Conservation (phyloP, 2,329 filamentous ascomycete genomes). For the Phialophora chinensis region DNA sequence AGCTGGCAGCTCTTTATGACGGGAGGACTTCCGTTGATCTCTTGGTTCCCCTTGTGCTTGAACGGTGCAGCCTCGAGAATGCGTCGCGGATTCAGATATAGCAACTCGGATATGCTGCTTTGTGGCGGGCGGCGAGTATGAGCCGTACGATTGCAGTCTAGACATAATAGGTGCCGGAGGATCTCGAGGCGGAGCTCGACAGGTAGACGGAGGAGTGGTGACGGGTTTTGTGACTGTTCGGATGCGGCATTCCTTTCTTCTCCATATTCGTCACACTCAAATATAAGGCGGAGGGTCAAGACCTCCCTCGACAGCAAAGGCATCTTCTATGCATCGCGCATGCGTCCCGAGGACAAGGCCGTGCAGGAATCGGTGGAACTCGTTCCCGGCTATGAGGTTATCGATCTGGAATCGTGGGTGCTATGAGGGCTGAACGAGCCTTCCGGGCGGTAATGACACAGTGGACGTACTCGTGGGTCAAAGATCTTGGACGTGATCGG, state of each 20-base stretch:
- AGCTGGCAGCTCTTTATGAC: conserved; percentile 28
- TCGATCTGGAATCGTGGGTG: background rate
- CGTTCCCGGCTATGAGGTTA: background rate
- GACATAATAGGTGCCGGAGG: conserved; percentile 32
- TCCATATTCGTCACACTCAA: conserved; percentile 30
- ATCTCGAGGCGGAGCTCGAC: conserved; percentile 34
- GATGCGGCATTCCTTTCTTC: conserved; percentile 17
- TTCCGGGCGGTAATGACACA: background rate
- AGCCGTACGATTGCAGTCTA: conserved; percentile 31
- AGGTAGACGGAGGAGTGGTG: conserved; percentile 28
- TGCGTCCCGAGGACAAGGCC: conserved; percentile 5
- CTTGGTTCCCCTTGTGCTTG: conserved; percentile 32
- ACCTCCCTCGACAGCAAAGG: conserved; percentile 35
- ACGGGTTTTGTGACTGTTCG: conserved; percentile 8
- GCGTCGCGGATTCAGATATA: conserved; percentile 25
- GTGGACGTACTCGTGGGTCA: background rate
- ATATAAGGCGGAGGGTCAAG: conserved; percentile 32
- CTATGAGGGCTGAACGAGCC: background rate
- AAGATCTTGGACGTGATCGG: background rate
- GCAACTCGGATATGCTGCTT: conserved; percentile 25
- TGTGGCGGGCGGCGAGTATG: conserved; percentile 30
- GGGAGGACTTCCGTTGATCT: conserved; percentile 33
- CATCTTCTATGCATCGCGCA: conserved; percentile 31
- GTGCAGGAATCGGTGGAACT: background rate
- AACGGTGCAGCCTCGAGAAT: conserved; percentile 36